These are phyloP conservation scores for Solanum neorickii DNA, from an alignment of 257 asterid genomes.

Conservation along the genomic window DNA sequence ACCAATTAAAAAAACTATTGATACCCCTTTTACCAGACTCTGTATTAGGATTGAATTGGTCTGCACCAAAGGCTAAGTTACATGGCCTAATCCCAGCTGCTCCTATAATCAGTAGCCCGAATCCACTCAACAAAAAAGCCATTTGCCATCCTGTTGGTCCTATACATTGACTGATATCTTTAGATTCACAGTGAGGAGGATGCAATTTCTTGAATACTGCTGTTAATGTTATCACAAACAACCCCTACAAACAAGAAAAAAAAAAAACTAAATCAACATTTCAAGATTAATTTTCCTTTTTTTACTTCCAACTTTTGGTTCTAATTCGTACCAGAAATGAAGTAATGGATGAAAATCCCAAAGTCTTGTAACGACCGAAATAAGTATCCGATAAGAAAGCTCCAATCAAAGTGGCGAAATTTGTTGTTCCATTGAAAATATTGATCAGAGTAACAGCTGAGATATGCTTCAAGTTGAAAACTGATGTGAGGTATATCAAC, in stretches of 20 bases:
- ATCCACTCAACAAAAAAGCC: slow-evolving; percentile 48
- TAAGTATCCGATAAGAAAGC: slow-evolving; percentile 58
- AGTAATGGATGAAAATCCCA: slow-evolving; percentile 44
- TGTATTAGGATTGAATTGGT: slow-evolving; percentile 62
- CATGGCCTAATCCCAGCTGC: slow-evolving; percentile 87
- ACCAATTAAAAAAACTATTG: slow-evolving; percentile 82
- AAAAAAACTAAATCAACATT: background rate
- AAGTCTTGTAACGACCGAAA: slow-evolving; percentile 62
- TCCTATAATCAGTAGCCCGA: slow-evolving; percentile 45
- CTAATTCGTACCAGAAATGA: slow-evolving; percentile 29
- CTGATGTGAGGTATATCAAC: slow-evolving; percentile 50
- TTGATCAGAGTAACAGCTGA: slow-evolving; percentile 44
- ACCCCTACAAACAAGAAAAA: slow-evolving; percentile 22
- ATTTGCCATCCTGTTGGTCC: slow-evolving; percentile 46
- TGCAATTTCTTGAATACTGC: slow-evolving; percentile 54
- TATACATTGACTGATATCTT: slow-evolving; percentile 12
- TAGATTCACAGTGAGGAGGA: slow-evolving; percentile 36
- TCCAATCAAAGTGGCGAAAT: slow-evolving; percentile 57
- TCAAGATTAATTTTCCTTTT: background rate
- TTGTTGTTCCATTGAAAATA: slow-evolving; percentile 61
- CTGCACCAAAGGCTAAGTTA: slow-evolving; percentile 74
- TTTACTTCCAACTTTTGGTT: background rate
- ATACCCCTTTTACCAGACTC: slow-evolving; percentile 60
- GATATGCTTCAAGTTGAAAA: slow-evolving; percentile 52
- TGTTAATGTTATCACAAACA: slow-evolving; percentile 38